Base-by-base conservation (phyloP, 2,329 filamentous ascomycete species). In the Xylaria sp. region DNA sequence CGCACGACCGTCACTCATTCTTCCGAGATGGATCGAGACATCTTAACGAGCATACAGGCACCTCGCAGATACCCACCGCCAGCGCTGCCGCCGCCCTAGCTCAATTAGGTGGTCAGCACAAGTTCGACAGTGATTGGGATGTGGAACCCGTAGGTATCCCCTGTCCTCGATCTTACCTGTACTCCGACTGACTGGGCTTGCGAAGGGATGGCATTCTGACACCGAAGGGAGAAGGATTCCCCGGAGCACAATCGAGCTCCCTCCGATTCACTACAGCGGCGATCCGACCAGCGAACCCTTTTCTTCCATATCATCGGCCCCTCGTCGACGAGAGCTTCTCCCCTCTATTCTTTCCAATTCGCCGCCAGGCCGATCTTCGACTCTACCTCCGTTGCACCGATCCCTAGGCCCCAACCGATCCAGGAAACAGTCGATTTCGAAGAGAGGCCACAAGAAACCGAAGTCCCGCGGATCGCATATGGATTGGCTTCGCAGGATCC, bases 1-100 rank as follows among this genome's bases (percentile, higher is more conserved):
- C 80, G 60, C 78, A 81, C 68, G 86, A 90, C 63, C 81, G 83
- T 71, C 85, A 87, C 74, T 80, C 82, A 68, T 90, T 86, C 73
- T 84, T 85, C 70, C 83, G 83, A 65, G 87, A 90, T 67, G 83
- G 83, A 61, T 83, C 82, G 60, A 83, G 89, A 69, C 82, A 81
- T 59, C 76, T 84, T 53, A 90, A 92, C 66, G 89, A 94, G 65
- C 81, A 86, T 75, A 75, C 83, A 70, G 79, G 87, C 68, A 80
- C 81, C 74, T 83, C 80, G 69, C 79, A 84, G 73, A 81, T 83
- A 69, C 87, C 83, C 68, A 85, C 88, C 60, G 87, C 87, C 59
- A 91, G 86, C 68, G 92, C 92, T 57, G 92, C 92, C 52, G 91
- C 91, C 55, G 92, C 91, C 51, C 80, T 97, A 62, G 91, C 92